A percentile compares a stretch with the other conserved stretches of the same genome.
Conservation (phyloP, 2,329 filamentous ascomycete species). For the Coniella lustricola region DNA sequence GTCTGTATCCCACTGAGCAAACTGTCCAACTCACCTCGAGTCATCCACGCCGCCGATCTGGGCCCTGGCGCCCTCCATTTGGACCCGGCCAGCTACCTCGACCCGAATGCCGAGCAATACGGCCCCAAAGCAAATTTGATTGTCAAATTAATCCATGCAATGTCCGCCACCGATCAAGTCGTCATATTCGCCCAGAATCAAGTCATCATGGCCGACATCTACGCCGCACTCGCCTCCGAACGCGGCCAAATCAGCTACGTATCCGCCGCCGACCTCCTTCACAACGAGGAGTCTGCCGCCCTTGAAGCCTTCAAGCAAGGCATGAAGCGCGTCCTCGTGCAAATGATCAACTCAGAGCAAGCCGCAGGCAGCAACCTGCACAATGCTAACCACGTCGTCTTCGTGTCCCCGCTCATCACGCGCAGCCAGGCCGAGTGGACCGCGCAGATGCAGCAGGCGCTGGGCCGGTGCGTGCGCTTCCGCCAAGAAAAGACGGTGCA, state of each 20-base stretch:
- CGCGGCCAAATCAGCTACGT: conserved; percentile 12
- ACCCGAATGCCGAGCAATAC: conserved; percentile 12
- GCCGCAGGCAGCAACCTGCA: conserved; percentile 36
- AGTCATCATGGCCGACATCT: conserved; percentile 23
- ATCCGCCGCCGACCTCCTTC: neutral
- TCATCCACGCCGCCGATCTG: neutral
- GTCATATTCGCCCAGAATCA: conserved; percentile 33
- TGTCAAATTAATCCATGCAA: conserved; percentile 19
- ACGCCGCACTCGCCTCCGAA: conserved; percentile 12
- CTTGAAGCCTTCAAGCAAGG: conserved; percentile 25
- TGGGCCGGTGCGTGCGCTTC: conserved; percentile 32
- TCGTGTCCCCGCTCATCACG: conserved; percentile 29
- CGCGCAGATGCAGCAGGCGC: conserved; percentile 32
- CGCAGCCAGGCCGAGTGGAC: conserved; percentile 26
- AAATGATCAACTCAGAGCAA: conserved; percentile 31
- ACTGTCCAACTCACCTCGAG: conserved; percentile 3
- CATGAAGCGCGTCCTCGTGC: conserved; percentile 26
- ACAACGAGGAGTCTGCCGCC: neutral
- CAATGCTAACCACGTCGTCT: conserved; percentile 36
- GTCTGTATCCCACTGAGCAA: conserved; percentile 11
- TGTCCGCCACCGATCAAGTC: conserved; percentile 21
- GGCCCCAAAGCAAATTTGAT: conserved; percentile 18
- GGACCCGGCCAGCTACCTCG: conserved; percentile 3
- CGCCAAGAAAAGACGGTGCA: conserved; percentile 32
- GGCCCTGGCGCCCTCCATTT: neutral